Percentiles rank a stretch among this genome's conserved stretches.
phyloP scores from a whole-genome alignment of 2,329 filamentous ascomycete genomes.

The Samsoniella hepiali region DNA sequence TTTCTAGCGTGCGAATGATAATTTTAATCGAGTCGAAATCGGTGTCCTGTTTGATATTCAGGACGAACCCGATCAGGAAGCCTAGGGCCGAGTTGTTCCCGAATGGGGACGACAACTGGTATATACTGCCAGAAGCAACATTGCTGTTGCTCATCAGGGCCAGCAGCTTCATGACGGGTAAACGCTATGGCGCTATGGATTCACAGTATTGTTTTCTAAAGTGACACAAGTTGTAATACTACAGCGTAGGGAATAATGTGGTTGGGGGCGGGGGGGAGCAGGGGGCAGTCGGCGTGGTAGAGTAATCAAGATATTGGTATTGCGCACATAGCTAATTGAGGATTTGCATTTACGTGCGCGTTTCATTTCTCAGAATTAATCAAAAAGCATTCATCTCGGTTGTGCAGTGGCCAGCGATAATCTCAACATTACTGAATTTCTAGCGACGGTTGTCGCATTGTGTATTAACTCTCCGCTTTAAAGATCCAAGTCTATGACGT shows the following conservation, averaged over 20 bases:
- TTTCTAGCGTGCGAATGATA: no score
- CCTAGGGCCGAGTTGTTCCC: conserved; percentile 59
- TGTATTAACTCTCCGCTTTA: background rate
- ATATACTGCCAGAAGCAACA: conserved; percentile 59
- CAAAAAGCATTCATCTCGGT: no score
- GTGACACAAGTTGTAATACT: no score
- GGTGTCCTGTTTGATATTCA: conserved; percentile 59
- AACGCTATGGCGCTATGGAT: conserved; percentile 17
- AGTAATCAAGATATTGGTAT: no score
- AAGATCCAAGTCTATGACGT: background rate
- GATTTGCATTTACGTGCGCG: no score
- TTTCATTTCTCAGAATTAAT: no score
- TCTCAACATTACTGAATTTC: background rate
- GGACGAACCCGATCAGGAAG: conserved; percentile 46
- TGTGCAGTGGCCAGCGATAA: background rate
- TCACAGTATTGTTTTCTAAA: no score
- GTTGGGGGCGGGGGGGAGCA: no score
- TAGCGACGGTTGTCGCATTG: background rate
- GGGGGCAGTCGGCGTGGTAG: no score
- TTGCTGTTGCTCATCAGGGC: conserved; percentile 61
- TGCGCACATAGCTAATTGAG: no score
- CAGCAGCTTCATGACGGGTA: conserved; percentile 62
- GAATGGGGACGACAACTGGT: conserved; percentile 62
- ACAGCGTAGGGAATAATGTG: no score
- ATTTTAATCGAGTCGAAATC: background rate